phyloP scores from a whole-genome alignment of 176 grass and related monocot species.

The Olyra latifolia region DNA sequence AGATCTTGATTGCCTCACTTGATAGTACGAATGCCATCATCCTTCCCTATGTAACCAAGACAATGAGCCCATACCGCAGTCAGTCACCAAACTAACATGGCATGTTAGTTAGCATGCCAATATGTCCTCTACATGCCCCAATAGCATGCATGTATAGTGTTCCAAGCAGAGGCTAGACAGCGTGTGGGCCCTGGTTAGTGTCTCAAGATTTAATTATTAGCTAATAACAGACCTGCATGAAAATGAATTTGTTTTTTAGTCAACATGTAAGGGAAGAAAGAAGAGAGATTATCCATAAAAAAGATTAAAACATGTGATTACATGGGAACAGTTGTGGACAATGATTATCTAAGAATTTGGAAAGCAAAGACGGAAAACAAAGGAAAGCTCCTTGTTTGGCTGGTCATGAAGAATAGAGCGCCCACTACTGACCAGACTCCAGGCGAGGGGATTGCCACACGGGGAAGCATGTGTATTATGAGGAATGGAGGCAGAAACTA shows the following conservation, averaged over 20 bases:
- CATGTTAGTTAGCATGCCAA: neutral
- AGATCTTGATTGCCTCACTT: neutral
- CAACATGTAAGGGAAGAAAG: too few species aligned
- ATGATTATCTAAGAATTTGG: too few species aligned
- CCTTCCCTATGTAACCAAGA: constrained; percentile 14
- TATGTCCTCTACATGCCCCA: neutral
- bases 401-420: too few species aligned
- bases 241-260: too few species aligned
- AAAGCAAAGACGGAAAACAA: too few species aligned
- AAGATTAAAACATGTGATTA: neutral
- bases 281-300: neutral
- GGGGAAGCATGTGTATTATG: too few species aligned
- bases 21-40: constrained; percentile 19
- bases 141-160: neutral
- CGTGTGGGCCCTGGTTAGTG: neutral
- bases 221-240: neutral
- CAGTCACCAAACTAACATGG: neutral
- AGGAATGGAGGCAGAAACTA: too few species aligned
- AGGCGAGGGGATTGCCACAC: too few species aligned
- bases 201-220: neutral
- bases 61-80: neutral
- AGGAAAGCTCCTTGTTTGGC: too few species aligned
- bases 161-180: neutral
- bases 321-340: too few species aligned
- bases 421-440: too few species aligned